Evolutionary conservation across 306 rosid genomes (phyloP).

Genomic region (Benincasa hispida): DNA sequence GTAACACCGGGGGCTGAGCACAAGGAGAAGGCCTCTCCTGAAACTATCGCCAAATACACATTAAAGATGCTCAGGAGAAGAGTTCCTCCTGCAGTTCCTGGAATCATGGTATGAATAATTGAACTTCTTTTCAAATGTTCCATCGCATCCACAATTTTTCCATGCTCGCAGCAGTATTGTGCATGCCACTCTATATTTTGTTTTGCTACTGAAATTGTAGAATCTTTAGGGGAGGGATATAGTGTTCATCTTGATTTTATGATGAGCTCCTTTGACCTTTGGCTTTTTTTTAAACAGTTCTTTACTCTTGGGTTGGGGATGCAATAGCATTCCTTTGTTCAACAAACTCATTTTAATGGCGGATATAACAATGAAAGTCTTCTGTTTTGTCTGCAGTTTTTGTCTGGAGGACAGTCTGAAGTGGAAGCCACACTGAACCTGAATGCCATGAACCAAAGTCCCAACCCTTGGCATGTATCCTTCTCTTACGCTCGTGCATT

Average conservation of each 20-base stretch:
- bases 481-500: conserved; percentile 96
- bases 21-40: conserved; percentile 81
- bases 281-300: background rate
- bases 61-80: conserved; percentile 74
- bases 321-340: background rate
- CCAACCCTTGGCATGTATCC: conserved; percentile 99
- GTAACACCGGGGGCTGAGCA: conserved; percentile 98
- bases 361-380: background rate
- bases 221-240: background rate
- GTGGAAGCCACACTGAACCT: conserved; percentile 83
- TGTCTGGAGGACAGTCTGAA: conserved; percentile 98
- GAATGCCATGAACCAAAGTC: conserved; percentile 95
- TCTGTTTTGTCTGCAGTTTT: conserved; percentile 35
- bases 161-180: background rate
- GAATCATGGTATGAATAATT: conserved; percentile 69
- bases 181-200: background rate
- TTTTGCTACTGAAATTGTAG: background rate
- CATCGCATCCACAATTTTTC: background rate
- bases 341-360: background rate
- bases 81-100: conserved; percentile 98
- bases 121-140: background rate
- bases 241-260: background rate
- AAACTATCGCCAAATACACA: conserved; percentile 69
- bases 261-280: background rate
- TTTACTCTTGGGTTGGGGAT: background rate